These are phyloP conservation scores for Leccinellum albellum DNA, from an alignment of 768 basidiomycete genomes.

Conservation along the genomic window DNA sequence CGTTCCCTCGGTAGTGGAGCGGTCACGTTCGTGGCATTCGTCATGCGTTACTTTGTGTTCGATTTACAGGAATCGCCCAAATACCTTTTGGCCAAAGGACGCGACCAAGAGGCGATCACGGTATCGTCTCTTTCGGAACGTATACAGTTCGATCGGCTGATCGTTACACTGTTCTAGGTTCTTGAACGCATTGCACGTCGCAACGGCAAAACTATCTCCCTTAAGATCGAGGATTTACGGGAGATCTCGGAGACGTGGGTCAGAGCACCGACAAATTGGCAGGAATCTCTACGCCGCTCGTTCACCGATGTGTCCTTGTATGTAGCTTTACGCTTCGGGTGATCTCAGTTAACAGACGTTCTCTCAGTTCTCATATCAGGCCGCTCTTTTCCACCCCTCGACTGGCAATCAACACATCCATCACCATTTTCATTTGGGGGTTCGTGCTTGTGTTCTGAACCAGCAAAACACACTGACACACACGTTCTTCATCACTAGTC, in stretches of 20 bases:
- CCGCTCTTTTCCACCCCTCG: constrained; percentile 46
- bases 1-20: constrained; percentile 32
- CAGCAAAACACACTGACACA: background rate
- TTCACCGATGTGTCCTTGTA: constrained; percentile 41
- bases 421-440: constrained; percentile 54
- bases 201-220: constrained; percentile 43
- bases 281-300: constrained; percentile 28
- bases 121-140: constrained; percentile 18
- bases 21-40: constrained; percentile 50
- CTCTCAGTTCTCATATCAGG: constrained; percentile 42
- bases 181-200: constrained; percentile 45
- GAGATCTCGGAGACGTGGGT: constrained; percentile 22
- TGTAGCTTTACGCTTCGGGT: constrained; percentile 7
- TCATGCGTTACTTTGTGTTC: constrained; percentile 54
- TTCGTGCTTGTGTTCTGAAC: constrained; percentile 19
- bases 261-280: constrained; percentile 12
- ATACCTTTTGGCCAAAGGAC: constrained; percentile 53
- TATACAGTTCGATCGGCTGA: background rate
- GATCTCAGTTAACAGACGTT: background rate
- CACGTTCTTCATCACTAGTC: background rate
- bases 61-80: constrained; percentile 61
- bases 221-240: constrained; percentile 44
- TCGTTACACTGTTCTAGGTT: constrained; percentile 29
- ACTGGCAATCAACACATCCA: constrained; percentile 42
- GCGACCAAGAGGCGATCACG: constrained; percentile 52